Base-by-base conservation (phyloP, 805 yeast genomes). In the Yamadazyma takamatsuzukensis region DNA sequence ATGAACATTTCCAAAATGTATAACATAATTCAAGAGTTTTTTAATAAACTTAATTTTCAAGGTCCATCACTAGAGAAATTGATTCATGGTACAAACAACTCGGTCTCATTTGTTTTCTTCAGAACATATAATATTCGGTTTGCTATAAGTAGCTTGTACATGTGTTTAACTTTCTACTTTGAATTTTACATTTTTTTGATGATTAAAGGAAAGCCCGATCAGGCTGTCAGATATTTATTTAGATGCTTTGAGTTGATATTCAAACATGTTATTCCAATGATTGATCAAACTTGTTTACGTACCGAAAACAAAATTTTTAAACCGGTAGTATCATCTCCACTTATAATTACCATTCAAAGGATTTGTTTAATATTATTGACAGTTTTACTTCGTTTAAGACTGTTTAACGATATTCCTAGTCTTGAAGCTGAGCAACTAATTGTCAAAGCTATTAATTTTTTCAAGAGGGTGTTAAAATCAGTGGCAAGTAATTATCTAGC, bases 401-500 rank as follows among this genome's bases (percentile, higher is more conserved):
- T 40, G 16, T 34, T 42, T 24, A 5, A 27, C 26, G n/a, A n/a
- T n/a, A n/a, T n/a, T n/a, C n/a, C n/a, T n/a, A n/a, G n/a, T n/a
- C n/a, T n/a, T n/a, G n/a, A n/a, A n/a, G n/a, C n/a, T n/a, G n/a
- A n/a, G n/a, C n/a, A n/a, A n/a, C n/a, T n/a, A n/a, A n/a, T n/a
- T n/a, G n/a, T n/a, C n/a, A n/a, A 22, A 17, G n/a, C 3, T 25
- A 21, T 22, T 11, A 34, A 25, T 25, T 3, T 15, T 5, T 4
- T 11, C 21, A 13, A 25, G 27, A 14, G 12, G 28, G 12, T n/a
- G 8, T 8, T n/a, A 18, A 12, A 12, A 13, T 16, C 6, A 17
- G n/a, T 10, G 22, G 15, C 8, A 13, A 14, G n/a, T 11, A 66
- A 72, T 40, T 80, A 76, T 48, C 75, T 74, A 34, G 76, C 75